phyloP scores from a whole-genome alignment of 371 early-diverging fungal species.

The Rhizopus microsporus region DNA sequence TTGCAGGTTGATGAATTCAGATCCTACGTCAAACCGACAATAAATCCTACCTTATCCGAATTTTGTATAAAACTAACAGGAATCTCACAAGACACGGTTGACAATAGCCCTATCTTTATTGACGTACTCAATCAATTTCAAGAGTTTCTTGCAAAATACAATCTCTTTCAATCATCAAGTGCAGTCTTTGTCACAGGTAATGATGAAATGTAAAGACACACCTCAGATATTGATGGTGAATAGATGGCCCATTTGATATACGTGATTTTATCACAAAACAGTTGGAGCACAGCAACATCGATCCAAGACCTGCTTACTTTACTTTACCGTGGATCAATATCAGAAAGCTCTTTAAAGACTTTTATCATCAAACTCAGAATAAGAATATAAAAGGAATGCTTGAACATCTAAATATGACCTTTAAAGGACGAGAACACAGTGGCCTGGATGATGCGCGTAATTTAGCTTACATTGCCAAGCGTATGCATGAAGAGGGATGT shows the following conservation, averaged over 20 bases:
- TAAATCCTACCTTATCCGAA: conserved; percentile 64
- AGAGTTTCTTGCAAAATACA: conserved; percentile 42
- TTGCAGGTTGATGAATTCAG: conserved; percentile 70
- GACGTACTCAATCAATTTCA: conserved; percentile 46
- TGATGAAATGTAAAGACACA: neutral
- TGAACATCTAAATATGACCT: conserved; percentile 50
- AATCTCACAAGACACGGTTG: conserved; percentile 60
- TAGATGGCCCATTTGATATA: conserved; percentile 84
- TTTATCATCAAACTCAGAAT: conserved; percentile 45
- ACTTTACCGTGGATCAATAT: conserved; percentile 66
- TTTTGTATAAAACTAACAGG: conserved; percentile 81
- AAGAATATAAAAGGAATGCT: conserved; percentile 70
- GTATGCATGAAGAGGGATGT: conserved; percentile 48
- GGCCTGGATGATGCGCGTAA: conserved; percentile 83
- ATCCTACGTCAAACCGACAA: conserved; percentile 69
- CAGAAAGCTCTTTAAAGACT: conserved; percentile 49
- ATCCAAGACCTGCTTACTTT: conserved; percentile 52
- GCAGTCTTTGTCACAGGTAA: conserved; percentile 50
- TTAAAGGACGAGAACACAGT: conserved; percentile 76
- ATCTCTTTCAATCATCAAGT: conserved; percentile 52
- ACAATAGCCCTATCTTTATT: conserved; percentile 56
- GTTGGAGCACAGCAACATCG: conserved; percentile 49
- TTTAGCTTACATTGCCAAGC: conserved; percentile 58
- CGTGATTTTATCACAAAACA: conserved; percentile 78
- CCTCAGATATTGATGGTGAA: conserved; percentile 25